Base-by-base conservation (phyloP, 352 stramenopile species). In the Globisporangium solare region DNA sequence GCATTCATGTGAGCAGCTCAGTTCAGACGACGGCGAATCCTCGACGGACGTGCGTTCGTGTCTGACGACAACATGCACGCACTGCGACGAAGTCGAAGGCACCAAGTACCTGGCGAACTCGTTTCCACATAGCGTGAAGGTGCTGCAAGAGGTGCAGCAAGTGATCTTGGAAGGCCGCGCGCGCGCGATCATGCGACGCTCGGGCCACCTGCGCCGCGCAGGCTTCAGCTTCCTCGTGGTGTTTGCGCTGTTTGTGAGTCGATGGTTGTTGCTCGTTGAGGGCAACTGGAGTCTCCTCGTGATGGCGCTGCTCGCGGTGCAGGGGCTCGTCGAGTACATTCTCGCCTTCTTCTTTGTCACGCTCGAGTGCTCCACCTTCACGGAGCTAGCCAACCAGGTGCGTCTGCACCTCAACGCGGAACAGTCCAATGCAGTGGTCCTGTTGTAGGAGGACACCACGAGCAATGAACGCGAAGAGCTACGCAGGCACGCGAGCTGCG, bases 351-450 rank as follows among this genome's bases (percentile, higher is more conserved):
- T 83, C 66, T 81, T 89, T 51, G 64, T 89, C 42, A 90, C 83
- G 41, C 78, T 90, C 46, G 83, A 92, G 68, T 88, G 78, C 63
- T 89, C 83, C 50, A 80, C 76, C 40, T 92, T 92, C 66, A 90
- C 76, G 15, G 80, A 92, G 63, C 60, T 92, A 12, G 63, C 64
- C 31, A 89, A 83, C 66, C 66, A 92, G 59, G 74, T 84, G 54
- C 72, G 81, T 14, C 65, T 92, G 18, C 78, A 89, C 32, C 58
- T 83, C 20, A 61, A 89, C 45, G 67, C 58, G 6, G 59, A 75
- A 47, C 54, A 64, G 12, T 47, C 51, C 40, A 54, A 22, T n/a
- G 51, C 13, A 10, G 60, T 31, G 1, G 54, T 32, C 14, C 13
- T 60, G 32, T 65, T n/a, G 22, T 37, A 42, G 8, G 37, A n/a